Percentiles rank a stretch among this genome's conserved stretches.
Evolutionary conservation across 2,329 filamentous ascomycete species (phyloP).

Genomic region (Trichoderma polysporum): DNA sequence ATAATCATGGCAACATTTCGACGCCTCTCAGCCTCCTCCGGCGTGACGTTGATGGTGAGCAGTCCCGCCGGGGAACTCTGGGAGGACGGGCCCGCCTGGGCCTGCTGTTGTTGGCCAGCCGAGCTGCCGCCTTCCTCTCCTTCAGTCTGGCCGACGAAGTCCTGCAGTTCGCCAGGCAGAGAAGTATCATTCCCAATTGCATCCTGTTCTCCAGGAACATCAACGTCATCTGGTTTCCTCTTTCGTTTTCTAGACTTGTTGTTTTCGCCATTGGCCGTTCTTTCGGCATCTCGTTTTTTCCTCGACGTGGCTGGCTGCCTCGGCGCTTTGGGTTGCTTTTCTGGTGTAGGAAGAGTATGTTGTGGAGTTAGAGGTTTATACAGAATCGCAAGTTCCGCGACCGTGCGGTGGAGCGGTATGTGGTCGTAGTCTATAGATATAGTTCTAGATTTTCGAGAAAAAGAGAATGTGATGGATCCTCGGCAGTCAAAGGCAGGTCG

Average conservation of each 20-base stretch:
- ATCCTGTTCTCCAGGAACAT: neutral
- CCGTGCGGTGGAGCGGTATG: slow-evolving; percentile 56
- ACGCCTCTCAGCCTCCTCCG: slow-evolving; percentile 51
- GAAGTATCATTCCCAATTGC: neutral
- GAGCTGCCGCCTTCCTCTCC: slow-evolving; percentile 6
- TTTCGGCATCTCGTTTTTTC: slow-evolving; percentile 28
- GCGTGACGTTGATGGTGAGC: slow-evolving; percentile 36
- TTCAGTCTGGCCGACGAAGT: neutral
- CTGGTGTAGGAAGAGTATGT: slow-evolving; percentile 27
- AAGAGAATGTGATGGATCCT: slow-evolving; percentile 50
- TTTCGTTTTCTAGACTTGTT: slow-evolving; percentile 33
- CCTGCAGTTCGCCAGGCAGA: neutral
- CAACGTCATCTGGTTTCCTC: slow-evolving; percentile 26
- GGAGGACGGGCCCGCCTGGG: slow-evolving; percentile 3
- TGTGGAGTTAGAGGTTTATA: slow-evolving; percentile 47
- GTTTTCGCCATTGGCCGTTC: slow-evolving; percentile 28
- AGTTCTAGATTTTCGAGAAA: slow-evolving; percentile 46
- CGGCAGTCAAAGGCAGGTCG: slow-evolving; percentile 61
- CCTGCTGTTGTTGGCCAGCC: neutral
- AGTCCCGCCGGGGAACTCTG: slow-evolving; percentile 23
- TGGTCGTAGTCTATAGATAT: slow-evolving; percentile 58
- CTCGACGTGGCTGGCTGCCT: slow-evolving; percentile 31
- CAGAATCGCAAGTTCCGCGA: slow-evolving; percentile 48
- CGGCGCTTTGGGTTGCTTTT: slow-evolving; percentile 32
- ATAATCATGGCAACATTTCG: slow-evolving; percentile 49